phyloP scores from a whole-genome alignment of 768 basidiomycete species.

The Clitopilus hobsonii region DNA sequence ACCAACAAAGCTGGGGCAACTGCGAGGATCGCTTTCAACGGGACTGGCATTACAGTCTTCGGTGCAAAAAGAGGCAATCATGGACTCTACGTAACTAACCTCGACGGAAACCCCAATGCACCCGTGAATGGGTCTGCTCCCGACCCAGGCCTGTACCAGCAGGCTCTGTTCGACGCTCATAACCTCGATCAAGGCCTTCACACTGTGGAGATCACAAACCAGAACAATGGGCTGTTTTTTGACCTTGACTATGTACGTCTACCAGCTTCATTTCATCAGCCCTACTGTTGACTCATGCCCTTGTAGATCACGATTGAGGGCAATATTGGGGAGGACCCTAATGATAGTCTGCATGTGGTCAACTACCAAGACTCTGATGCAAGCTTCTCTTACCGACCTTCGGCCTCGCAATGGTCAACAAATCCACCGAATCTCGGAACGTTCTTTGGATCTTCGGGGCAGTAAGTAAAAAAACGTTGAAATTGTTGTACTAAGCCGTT shows the following conservation, averaged over 20 bases:
- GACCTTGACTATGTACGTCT: slow-evolving; percentile 54
- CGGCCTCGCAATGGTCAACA: not conserved
- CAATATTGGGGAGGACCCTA: not conserved
- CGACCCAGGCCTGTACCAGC: not conserved
- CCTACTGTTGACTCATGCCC: too few species aligned
- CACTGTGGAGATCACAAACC: slow-evolving; percentile 29
- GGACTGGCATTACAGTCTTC: not conserved
- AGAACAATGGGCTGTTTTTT: slow-evolving; percentile 19
- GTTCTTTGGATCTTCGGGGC: not conserved
- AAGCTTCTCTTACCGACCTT: not conserved
- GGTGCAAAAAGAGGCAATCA: not conserved
- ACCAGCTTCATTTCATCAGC: too few species aligned
- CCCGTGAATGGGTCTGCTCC: not conserved
- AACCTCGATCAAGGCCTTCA: slow-evolving; percentile 24
- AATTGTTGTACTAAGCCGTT: too few species aligned
- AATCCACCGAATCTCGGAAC: not conserved
- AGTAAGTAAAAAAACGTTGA: too few species aligned
- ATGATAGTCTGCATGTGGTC: not conserved
- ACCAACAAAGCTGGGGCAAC: not conserved
- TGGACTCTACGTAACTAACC: not conserved
- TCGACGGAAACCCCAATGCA: not conserved
- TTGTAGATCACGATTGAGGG: not conserved
- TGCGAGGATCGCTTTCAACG: not conserved
- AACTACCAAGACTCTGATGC: not conserved
- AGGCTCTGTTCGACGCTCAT: not conserved